These are phyloP conservation scores for Diaporthe longicolla DNA, from an alignment of 2,329 filamentous ascomycete genomes.

Conservation along the genomic window DNA sequence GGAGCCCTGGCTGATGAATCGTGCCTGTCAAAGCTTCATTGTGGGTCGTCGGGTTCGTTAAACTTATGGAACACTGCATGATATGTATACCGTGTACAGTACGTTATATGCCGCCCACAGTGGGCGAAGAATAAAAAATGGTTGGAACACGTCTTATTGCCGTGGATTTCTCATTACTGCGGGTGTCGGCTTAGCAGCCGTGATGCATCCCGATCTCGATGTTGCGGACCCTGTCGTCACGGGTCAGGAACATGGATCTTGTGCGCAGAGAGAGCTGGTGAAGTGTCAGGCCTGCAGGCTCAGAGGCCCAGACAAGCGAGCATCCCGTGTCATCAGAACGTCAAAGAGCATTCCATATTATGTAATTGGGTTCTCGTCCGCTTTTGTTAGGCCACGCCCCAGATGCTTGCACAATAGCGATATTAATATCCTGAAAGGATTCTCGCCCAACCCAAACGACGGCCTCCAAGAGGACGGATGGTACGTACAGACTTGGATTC, in stretches of 20 bases:
- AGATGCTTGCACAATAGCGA: conserved; percentile 14
- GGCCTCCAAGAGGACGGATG: background rate
- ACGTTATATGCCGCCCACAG: background rate
- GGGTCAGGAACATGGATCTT: conserved; percentile 24
- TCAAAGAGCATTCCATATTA: conserved; percentile 35
- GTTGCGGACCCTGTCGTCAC: background rate
- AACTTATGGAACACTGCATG: conserved; percentile 1
- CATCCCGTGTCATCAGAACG: conserved; percentile 15
- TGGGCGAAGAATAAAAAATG: conserved; percentile 4
- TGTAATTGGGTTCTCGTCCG: conserved; percentile 17
- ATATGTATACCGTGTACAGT: background rate
- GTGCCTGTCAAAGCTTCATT: conserved; percentile 22
- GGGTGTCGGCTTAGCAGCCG: conserved; percentile 33
- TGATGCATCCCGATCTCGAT: conserved; percentile 30
- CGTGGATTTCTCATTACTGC: conserved; percentile 2
- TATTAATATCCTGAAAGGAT: conserved; percentile 36
- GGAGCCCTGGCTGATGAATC: conserved; percentile 27
- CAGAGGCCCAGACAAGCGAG: conserved; percentile 2
- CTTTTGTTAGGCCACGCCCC: conserved; percentile 7
- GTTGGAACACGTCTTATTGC: conserved; percentile 40
- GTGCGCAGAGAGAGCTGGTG: background rate
- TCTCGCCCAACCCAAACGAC: background rate
- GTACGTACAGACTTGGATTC: conserved; percentile 13
- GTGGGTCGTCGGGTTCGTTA: conserved; percentile 3
- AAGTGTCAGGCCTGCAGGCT: conserved; percentile 22